Evolutionary conservation across 192 early-diverging fungal species (phyloP).

Genomic region (Podila clonocystis): DNA sequence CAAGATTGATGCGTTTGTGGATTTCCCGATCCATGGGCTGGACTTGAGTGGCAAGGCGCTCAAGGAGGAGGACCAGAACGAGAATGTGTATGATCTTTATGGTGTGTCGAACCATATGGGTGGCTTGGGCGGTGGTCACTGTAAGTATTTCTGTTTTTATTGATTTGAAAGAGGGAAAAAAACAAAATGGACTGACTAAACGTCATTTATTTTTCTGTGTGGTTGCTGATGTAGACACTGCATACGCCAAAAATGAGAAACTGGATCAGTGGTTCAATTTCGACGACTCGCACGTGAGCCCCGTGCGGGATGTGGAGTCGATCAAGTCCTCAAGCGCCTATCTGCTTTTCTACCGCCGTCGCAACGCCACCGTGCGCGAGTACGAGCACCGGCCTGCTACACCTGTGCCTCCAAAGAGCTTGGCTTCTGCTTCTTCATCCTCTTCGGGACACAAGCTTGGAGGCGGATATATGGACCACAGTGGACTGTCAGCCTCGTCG

Average conservation of each 20-base stretch:
- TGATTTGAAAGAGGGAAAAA: too few species aligned
- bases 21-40: slow-evolving; percentile 79
- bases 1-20: slow-evolving; percentile 88
- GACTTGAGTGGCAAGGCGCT: slow-evolving; percentile 58
- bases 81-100: slow-evolving; percentile 83
- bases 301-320: slow-evolving; percentile 20
- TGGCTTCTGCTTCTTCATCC: not conserved
- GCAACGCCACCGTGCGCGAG: slow-evolving; percentile 29
- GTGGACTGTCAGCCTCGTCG: not conserved
- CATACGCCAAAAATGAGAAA: slow-evolving; percentile 71
- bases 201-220: not conserved
- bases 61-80: slow-evolving; percentile 22
- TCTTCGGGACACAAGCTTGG: not conserved
- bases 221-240: slow-evolving; percentile 57
- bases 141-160: slow-evolving; percentile 15
- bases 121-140: slow-evolving; percentile 77
- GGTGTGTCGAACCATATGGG: slow-evolving; percentile 87
- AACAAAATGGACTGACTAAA: too few species aligned
- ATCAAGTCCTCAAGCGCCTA: slow-evolving; percentile 48
- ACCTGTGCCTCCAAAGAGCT: slow-evolving; percentile 1
- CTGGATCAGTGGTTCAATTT: slow-evolving; percentile 82
- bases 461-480: not conserved
- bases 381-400: slow-evolving; percentile 22
- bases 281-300: slow-evolving; percentile 79
- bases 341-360: slow-evolving; percentile 39